Evolutionary conservation across 2,329 filamentous ascomycete genomes (phyloP), one percentile per base, ranked within the genome.

Genomic region (Pseudohalonectria lignicola): DNA sequence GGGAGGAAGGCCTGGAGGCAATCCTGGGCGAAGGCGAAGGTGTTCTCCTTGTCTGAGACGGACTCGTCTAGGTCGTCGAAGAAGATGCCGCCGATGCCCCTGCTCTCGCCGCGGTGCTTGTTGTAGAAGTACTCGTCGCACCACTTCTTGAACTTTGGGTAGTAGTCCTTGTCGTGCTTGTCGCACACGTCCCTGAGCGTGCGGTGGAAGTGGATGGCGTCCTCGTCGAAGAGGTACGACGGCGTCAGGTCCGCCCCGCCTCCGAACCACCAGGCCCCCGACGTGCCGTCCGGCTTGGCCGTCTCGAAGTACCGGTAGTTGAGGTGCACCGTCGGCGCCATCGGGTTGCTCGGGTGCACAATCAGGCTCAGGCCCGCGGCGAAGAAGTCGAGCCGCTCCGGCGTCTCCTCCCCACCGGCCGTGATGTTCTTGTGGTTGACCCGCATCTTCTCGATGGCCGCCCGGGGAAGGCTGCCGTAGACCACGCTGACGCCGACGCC

Each of bases 251-350:
- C 92, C 38, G 86, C 88, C 40, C 92, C 92, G 36, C 92, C 92
- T 46, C 92, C 92, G 53, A 94, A 98, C 92, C 92, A 98, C 90
- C 92, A 98, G 7, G 87, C 82, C 46, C 90, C 86, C 37, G 71
- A 80, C 47, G 71, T 82, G 31, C 84, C 86, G 50, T 90, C 82
- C 8, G 82, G 75, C 51, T 90, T 83, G 43, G 85, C 83, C 2
- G 92, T 98, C 67, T 98, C 92, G 55, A 98, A 98, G 64, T 98
- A 98, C 41, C 92, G 79, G 69, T 96, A 96, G 68, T 98, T 98
- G 49, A 98, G 72, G 60, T 98, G 92, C 15, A 98, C 92, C 0
- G 92, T 98, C 1, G 92, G 92, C 7, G 90, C 90, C 82, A 94
- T 94, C 34, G 92, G 92, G 62, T 98, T 98, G 51, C 77, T 73